A percentile compares a stretch with the other conserved stretches of the same genome.
Conservation (phyloP, 352 stramenopile species). For the Phytophthora capsici region DNA sequence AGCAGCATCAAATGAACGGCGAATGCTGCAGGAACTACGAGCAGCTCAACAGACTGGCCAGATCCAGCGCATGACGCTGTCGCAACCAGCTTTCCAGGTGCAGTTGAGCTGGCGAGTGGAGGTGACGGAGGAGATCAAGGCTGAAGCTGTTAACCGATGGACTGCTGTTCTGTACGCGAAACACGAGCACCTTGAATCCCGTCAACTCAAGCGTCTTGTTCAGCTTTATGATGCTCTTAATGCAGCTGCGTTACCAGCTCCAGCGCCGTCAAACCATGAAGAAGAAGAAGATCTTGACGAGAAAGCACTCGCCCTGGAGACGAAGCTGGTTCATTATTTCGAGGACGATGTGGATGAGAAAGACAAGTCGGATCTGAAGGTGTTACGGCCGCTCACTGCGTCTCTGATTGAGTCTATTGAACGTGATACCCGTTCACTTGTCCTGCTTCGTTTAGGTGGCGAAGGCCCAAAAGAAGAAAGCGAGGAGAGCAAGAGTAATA, state of each 20-base stretch:
- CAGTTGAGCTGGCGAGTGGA: conserved; percentile 43
- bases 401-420: conserved; percentile 65
- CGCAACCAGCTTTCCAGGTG: conserved; percentile 57
- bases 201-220: conserved; percentile 66
- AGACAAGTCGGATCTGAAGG: conserved; percentile 27
- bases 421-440: conserved; percentile 49
- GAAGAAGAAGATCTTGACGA: conserved; percentile 28
- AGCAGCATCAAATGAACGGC: conserved; percentile 41
- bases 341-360: conserved; percentile 42
- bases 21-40: conserved; percentile 61
- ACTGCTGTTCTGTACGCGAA: conserved; percentile 61
- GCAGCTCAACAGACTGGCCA: conserved; percentile 56
- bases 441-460: conserved; percentile 33
- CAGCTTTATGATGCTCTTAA: conserved; percentile 62
- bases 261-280: conserved; percentile 7
- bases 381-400: conserved; percentile 57
- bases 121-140: conserved; percentile 5
- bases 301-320: conserved; percentile 50
- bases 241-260: conserved; percentile 40
- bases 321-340: conserved; percentile 71
- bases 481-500: conserved; percentile 28
- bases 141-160: conserved; percentile 36
- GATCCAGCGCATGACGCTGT: conserved; percentile 66
- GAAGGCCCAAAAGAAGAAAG: conserved; percentile 11
- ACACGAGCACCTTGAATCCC: conserved; percentile 62